Base-by-base conservation (phyloP, 108 stramenopile species). In the Bacterosira constricta region DNA sequence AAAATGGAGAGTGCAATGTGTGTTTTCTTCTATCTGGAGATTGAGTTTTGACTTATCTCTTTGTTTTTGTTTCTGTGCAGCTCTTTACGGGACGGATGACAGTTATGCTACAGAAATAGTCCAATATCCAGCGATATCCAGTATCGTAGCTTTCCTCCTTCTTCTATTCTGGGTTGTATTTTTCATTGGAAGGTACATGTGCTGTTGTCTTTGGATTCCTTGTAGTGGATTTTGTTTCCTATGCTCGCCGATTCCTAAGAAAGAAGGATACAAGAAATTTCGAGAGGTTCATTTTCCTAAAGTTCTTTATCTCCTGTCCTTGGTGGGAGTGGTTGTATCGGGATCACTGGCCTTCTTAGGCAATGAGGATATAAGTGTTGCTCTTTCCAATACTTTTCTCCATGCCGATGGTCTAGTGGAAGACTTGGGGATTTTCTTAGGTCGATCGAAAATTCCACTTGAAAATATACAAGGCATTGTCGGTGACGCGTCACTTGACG, bases 161-260 rank as follows among this genome's bases (percentile, higher is more conserved):
- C 50, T 83, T n/a, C 36, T 80, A 0, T 32, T 54, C 12, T 83
- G 82, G 82, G 20, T 55, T 5, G 26, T 83, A 10, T 80, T 79
- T 45, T 71, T 83, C 47, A 45, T 80, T 26, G 63, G 60, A 1
- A 34, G 82, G 37, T 83, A 76, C 39, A 63, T 67, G n/a, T 83
- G 82, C 44, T 83, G 82, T 36, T 83, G 82, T 31, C 54, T 83
- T 1, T 83, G 82, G 82, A 60, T 0, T 4, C 63, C 64, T 11
- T 73, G 65, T 18, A 35, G 52, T 20, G 30, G 44, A 4, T 17
- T 70, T 11, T 83, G 82, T 32, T 79, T 53, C 57, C 39, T 79
- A 5, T 83, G 82, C 63, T 78, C 76, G 18, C 74, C 82, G 18
- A 50, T 80, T 29, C 82, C 78, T 17, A 70, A 62, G 30, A 50